Base-by-base conservation (phyloP, 2,329 filamentous ascomycete species). In the Rutstroemia sp. region DNA sequence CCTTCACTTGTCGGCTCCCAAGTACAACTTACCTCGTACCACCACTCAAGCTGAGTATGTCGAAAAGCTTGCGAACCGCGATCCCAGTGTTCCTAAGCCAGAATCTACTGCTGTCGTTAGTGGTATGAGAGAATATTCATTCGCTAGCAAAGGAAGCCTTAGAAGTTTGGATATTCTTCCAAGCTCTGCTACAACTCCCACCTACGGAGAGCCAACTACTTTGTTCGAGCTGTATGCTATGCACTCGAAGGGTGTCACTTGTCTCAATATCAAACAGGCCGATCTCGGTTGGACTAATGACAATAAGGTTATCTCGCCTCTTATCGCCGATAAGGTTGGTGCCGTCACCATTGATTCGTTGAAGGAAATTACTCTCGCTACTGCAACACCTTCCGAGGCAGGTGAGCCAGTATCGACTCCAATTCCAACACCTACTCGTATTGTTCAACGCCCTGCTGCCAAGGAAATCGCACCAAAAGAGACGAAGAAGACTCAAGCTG, bases 31-130 rank as follows among this genome's bases (percentile, higher is more conserved):
- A 59, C 77, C 79, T 19, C 83, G 82, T 74, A 80, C 82, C 62
- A 82, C 96, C 72, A 88, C 88, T 25, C 94, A 99, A 75, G 91
- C 92, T 50, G 85, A 87, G 23, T 99, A 91, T 72, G 86, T 96
- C 63, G 82, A 87, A 69, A 86, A 86, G 60, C 78, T 96, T 58
- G 84, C 86, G 12, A 79, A 82, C 46, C 86, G 87, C 69, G 87
- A 92, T 69, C 70, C 82, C 51, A 80, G 80, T 57, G 80, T 95
- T 56, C 90, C 90, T 7, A 87, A 87, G 70, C 91, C 92, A 53
- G 92, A 96, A 70, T 92, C 91, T 61, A 99, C 94, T 58, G 94
- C 94, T 64, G 95, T 96, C 71, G 91, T 99, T 78, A 97, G 92
- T 73, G 94, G 92, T 65, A 87, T 99, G 65, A 87, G 92, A 48